Evolutionary conservation across 768 basidiomycete genomes (phyloP), one percentile per base, ranked within the genome.

Genomic region (Cyclocybe cylindracea): DNA sequence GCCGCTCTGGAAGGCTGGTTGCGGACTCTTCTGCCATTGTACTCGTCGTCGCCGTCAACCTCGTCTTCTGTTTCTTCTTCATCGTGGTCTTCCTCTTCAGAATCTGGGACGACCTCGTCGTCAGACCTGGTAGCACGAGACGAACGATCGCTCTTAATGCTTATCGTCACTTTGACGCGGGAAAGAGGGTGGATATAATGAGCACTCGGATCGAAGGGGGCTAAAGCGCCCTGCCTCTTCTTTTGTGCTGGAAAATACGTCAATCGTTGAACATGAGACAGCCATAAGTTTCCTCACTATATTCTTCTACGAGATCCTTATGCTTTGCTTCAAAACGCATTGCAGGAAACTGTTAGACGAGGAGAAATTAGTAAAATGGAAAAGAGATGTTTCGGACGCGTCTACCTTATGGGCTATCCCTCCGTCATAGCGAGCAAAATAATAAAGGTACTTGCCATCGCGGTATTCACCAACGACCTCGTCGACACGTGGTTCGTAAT

Each of bases 351-450:
- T 87, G 46, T 53, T 33, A 39, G n/a, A 39, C 10, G 18, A 9
- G 37, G 19, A 46, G 5, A 18, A 37, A 24, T n/a, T 24, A 5
- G 24, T 24, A 48, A 19, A 32, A 35, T 18, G 18, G 39, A 43
- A 39, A 33, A 48, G 9, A 18, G 13, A 14, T 7, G 14, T 32
- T 13, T 24, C 44, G 18, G 24, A 39, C 54, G 57, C 50, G 63
- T 76, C 50, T 52, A 86, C 88, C 70, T 78, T 83, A 58, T 79
- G 74, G 9, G 78, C 76, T 29, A 82, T 76, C n/a, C 84, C 87
- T 42, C 77, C 77, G 40, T 70, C 66, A 55, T 77, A 79, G 34
- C 80, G 77, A 39, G 82, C 87, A 66, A 78, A 91, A 63, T 84
- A 89, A 60, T 76, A 86, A 13, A 71, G 61, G n/a, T 65, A 61